These are phyloP conservation scores for Bimuria novae-zelandiae DNA, from an alignment of 2,329 filamentous ascomycete species.

Conservation along the genomic window DNA sequence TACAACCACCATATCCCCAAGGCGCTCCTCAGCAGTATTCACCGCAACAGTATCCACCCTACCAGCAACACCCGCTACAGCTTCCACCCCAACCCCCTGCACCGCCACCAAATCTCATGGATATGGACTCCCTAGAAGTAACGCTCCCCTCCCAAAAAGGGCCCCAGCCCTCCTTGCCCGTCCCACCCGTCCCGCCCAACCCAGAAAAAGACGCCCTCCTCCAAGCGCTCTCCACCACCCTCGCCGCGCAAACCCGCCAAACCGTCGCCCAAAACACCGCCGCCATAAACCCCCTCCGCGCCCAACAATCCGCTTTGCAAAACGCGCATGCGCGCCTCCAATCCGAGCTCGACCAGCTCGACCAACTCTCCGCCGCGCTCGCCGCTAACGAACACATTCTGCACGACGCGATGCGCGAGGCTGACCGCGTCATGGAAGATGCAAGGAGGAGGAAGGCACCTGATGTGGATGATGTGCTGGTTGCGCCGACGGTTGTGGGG, in stretches of 20 bases:
- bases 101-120: conserved; percentile 59
- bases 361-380: conserved; percentile 71
- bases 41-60: conserved; percentile 34
- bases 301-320: conserved; percentile 79
- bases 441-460: conserved; percentile 72
- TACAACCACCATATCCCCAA: conserved; percentile 9
- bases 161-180: conserved; percentile 58
- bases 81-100: conserved; percentile 10
- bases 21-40: conserved; percentile 12
- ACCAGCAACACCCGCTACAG: conserved; percentile 40
- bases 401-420: conserved; percentile 74
- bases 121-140: conserved; percentile 64
- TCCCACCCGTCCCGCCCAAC: conserved; percentile 91
- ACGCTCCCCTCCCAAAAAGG: conserved; percentile 57
- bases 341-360: conserved; percentile 72
- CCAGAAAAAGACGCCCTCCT: conserved; percentile 92
- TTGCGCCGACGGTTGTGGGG: conserved; percentile 90
- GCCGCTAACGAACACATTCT: conserved; percentile 78
- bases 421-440: conserved; percentile 75
- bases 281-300: conserved; percentile 74
- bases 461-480: conserved; percentile 84
- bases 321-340: conserved; percentile 71
- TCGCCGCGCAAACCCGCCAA: conserved; percentile 70
- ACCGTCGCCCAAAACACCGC: conserved; percentile 73
- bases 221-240: conserved; percentile 71